Evolutionary conservation across 805 yeast genomes (phyloP).

Genomic region (Dipodascus geniculatus): DNA sequence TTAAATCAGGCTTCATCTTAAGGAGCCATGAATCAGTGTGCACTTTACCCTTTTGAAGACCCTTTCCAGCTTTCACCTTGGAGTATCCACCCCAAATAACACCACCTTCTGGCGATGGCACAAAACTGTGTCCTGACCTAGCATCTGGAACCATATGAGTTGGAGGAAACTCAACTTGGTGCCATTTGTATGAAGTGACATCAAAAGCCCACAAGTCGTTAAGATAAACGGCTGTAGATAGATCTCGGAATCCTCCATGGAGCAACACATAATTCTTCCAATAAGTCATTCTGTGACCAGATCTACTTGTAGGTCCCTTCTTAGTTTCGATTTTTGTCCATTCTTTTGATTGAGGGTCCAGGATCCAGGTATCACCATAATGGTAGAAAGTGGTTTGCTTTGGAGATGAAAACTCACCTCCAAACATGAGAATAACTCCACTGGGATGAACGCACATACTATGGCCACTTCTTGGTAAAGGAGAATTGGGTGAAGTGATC

Average conservation of each 20-base stretch:
- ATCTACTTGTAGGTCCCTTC: slow-evolving; percentile 64
- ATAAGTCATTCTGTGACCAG: slow-evolving; percentile 81
- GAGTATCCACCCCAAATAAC: slow-evolving; percentile 88
- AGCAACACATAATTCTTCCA: slow-evolving; percentile 87
- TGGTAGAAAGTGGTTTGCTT: slow-evolving; percentile 93
- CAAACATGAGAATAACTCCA: slow-evolving; percentile 76
- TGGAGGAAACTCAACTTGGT: slow-evolving; percentile 74
- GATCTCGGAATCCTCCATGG: slow-evolving; percentile 88
- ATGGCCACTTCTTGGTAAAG: slow-evolving; percentile 88
- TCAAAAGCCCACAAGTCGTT: slow-evolving; percentile 90
- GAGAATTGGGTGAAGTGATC: slow-evolving; percentile 71
- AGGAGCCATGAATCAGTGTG: slow-evolving; percentile 77
- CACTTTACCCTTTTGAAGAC: slow-evolving; percentile 83
- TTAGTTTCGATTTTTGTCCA: slow-evolving; percentile 81
- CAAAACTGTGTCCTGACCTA: slow-evolving; percentile 82
- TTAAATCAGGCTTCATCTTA: slow-evolving; percentile 76
- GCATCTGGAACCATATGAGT: slow-evolving; percentile 79
- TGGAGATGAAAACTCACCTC: slow-evolving; percentile 96
- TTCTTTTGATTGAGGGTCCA: slow-evolving; percentile 73
- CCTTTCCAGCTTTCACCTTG: slow-evolving; percentile 81
- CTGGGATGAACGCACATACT: slow-evolving; percentile 89
- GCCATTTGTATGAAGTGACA: slow-evolving; percentile 82
- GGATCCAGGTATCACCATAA: slow-evolving; percentile 91
- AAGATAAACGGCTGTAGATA: slow-evolving; percentile 72
- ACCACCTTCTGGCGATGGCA: slow-evolving; percentile 71